phyloP scores from a whole-genome alignment of 2,329 filamentous ascomycete genomes.

The Rhynchosporium agropyri region DNA sequence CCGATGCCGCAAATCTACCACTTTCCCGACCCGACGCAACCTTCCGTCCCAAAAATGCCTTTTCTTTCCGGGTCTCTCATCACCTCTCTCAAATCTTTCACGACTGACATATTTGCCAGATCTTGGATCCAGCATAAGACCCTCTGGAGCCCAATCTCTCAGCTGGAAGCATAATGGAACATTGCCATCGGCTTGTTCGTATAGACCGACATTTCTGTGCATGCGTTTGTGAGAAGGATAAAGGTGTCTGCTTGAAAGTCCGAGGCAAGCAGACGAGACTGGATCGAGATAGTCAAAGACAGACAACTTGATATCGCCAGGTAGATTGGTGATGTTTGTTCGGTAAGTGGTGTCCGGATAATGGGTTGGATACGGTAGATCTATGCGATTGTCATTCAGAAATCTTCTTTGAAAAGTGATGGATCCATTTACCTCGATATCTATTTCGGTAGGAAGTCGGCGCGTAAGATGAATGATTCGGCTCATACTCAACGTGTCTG shows the following conservation, averaged over 20 bases:
- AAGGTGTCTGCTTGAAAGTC: constrained; percentile 26
- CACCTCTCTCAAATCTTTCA: constrained; percentile 24
- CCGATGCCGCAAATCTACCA: not conserved
- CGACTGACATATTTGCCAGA: constrained; percentile 28
- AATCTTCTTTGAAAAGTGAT: not conserved
- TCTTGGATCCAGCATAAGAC: constrained; percentile 28
- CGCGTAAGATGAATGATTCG: not conserved
- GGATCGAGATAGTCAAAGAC: constrained; percentile 33
- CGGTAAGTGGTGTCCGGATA: constrained; percentile 1
- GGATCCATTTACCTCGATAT: constrained; percentile 1
- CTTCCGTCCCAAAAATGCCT: constrained; percentile 18
- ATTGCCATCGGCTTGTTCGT: constrained; percentile 21
- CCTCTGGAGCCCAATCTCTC: constrained; percentile 26
- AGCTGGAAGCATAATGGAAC: constrained; percentile 28
- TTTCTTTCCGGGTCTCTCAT: constrained; percentile 11
- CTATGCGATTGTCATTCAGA: not conserved
- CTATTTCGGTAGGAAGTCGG: constrained; percentile 10
- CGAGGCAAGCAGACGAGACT: constrained; percentile 29
- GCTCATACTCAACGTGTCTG: constrained; percentile 1
- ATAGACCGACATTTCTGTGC: constrained; percentile 30
- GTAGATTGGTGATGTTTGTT: constrained; percentile 26
- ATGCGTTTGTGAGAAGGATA: constrained; percentile 29
- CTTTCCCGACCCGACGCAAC: constrained; percentile 16
- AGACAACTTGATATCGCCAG: constrained; percentile 29
- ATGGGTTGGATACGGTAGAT: constrained; percentile 4